Evolutionary conservation across 2,329 filamentous ascomycete species (phyloP), one percentile per base, ranked within the genome.

Genomic region (Penicillium sp.): DNA sequence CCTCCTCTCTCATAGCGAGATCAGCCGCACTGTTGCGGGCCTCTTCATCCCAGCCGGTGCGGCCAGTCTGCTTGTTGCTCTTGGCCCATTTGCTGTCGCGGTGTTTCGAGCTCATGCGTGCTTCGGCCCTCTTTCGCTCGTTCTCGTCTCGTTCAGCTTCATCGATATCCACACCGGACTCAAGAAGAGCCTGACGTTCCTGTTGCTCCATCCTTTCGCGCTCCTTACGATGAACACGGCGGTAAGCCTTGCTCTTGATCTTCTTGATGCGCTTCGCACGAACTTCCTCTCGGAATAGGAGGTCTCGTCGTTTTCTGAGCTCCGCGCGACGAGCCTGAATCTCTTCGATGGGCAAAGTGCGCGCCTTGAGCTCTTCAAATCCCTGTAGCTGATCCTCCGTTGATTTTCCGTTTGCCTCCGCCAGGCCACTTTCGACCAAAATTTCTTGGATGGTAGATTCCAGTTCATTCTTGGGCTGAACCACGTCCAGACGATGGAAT

Each of bases 241-340:
- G 87, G 66, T 95, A 98, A 0, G 90, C 82, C 69, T 96, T 98
- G 66, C 88, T 94, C 77, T 98, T 98, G 73, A 98, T 98, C 76
- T 97, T 97, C 74, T 96, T 95, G 71, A 98, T 89, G 25, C 93
- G 85, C 71, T 90, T 94, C 6, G 90, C 82, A 48, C 90, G 85
- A 38, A 90, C 84, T 62, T 94, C 86, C 70, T 97, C 91, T 9
- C 90, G 81, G 60, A 94, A 95, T 55, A 91, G 79, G 6, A 95
- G 73, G 61, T 97, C 91, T 57, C 93, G 80, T 54, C 88, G 83
- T 66, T 83, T 84, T 9, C 93, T 84, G 48, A 91, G 79, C 62
- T 90, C 83, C 41, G 84, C 82, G 47, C 84, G 78, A 25, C 88
- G 78, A 41, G 84, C 85, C 65, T 84, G 80, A 26, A 88, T 81